Evolutionary conservation across 2,329 filamentous ascomycete genomes (phyloP).

Genomic region (Fusarium floridanum): DNA sequence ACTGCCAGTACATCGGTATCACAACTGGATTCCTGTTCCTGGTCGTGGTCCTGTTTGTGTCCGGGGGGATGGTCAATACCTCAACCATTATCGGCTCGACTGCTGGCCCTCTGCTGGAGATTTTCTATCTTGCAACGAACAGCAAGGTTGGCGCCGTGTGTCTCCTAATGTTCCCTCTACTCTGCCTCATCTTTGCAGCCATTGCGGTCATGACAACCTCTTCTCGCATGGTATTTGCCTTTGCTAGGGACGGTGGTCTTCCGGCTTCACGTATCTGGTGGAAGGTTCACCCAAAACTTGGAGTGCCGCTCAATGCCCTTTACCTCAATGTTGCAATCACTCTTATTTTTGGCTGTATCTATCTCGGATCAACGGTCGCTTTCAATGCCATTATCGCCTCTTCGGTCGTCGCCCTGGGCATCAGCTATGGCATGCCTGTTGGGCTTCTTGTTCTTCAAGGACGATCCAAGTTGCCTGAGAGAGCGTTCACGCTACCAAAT

Average conservation of each 20-base stretch:
- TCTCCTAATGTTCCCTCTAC: slow-evolving; percentile 74
- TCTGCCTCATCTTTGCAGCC: slow-evolving; percentile 74
- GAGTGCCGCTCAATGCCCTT: slow-evolving; percentile 76
- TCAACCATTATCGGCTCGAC: slow-evolving; percentile 62
- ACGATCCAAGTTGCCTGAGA: slow-evolving; percentile 71
- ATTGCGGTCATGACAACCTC: slow-evolving; percentile 75
- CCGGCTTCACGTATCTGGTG: slow-evolving; percentile 72
- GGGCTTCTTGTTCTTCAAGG: slow-evolving; percentile 76
- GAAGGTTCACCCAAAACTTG: slow-evolving; percentile 70
- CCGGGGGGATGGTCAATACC: slow-evolving; percentile 65
- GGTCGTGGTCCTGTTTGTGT: slow-evolving; percentile 73
- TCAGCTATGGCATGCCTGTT: slow-evolving; percentile 82
- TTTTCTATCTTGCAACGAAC: slow-evolving; percentile 72
- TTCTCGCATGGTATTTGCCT: slow-evolving; percentile 76
- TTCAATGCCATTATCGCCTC: slow-evolving; percentile 80
- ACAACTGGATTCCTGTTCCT: slow-evolving; percentile 74
- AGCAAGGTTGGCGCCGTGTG: slow-evolving; percentile 73
- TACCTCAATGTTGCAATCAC: slow-evolving; percentile 71
- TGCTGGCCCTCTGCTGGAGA: slow-evolving; percentile 71
- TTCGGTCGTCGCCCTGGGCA: slow-evolving; percentile 77
- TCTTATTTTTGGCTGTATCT: slow-evolving; percentile 77
- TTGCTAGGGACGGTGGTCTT: slow-evolving; percentile 74
- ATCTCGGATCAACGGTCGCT: slow-evolving; percentile 73
- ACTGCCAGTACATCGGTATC: slow-evolving; percentile 72
- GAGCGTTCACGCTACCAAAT: slow-evolving; percentile 51